Evolutionary conservation across 176 grass and related monocot genomes (phyloP).

Genomic region (Luzula sylvatica): DNA sequence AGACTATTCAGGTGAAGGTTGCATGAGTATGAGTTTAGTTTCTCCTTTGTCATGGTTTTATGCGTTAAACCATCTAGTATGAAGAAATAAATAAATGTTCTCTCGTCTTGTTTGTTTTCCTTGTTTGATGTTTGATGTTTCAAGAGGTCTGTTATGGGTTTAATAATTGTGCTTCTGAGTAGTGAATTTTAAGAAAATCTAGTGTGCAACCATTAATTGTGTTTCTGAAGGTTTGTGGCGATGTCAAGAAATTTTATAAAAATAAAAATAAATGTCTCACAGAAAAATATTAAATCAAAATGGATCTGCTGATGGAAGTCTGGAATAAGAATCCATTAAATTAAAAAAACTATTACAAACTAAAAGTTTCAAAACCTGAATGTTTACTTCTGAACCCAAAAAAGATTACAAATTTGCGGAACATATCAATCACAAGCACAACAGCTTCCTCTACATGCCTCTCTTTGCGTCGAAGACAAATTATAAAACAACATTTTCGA

Average conservation of each 20-base stretch:
- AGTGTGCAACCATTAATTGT: too few species aligned
- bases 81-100: too few species aligned
- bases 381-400: neutral
- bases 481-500: constrained; percentile 39
- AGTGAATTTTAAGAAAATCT: too few species aligned
- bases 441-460: neutral
- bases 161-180: neutral
- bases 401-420: neutral
- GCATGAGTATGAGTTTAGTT: constrained; percentile 14
- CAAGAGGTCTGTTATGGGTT: neutral
- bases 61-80: too few species aligned
- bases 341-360: too few species aligned
- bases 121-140: neutral
- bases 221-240: too few species aligned
- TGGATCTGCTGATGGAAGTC: too few species aligned
- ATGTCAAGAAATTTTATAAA: too few species aligned
- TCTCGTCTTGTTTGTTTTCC: neutral
- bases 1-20: constrained; percentile 68
- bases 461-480: constrained; percentile 4
- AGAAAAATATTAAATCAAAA: too few species aligned
- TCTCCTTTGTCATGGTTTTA: neutral
- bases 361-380: too few species aligned
- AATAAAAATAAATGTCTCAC: too few species aligned
- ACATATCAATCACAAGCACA: neutral
- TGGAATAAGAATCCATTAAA: too few species aligned